Percentiles rank a stretch among this genome's conserved stretches.
Evolutionary conservation across 164 flowering plant genomes (phyloP).

Genomic region (Piper betle): DNA sequence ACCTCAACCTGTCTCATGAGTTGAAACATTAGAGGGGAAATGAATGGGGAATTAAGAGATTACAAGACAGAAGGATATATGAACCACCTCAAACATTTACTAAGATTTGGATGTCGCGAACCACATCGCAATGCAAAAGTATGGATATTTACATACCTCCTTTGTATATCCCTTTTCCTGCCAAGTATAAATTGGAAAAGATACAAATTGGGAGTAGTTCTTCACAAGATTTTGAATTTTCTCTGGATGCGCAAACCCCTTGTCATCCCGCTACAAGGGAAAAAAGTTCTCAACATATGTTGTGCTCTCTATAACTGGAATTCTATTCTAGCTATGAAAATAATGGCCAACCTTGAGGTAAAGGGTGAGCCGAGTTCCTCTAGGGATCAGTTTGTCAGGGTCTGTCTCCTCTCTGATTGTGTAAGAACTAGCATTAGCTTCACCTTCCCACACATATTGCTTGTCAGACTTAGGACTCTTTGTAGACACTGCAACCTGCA

Average conservation of each 20-base stretch:
- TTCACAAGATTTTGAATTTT: slow-evolving; percentile 79
- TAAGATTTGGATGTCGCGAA: background rate
- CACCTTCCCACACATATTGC: slow-evolving; percentile 97
- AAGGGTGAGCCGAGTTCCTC: slow-evolving; percentile 84
- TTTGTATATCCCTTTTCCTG: slow-evolving; percentile 86
- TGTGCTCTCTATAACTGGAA: too few species aligned
- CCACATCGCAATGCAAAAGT: background rate
- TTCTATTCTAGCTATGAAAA: background rate
- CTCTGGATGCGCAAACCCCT: slow-evolving; percentile 89
- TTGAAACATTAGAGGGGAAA: too few species aligned
- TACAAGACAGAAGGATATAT: background rate
- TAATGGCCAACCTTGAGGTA: slow-evolving; percentile 55
- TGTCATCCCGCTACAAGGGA: slow-evolving; percentile 57
- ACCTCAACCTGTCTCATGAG: slow-evolving; percentile 59
- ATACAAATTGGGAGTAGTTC: slow-evolving; percentile 92
- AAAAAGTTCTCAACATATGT: too few species aligned
- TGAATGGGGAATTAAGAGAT: too few species aligned
- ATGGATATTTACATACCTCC: slow-evolving; percentile 60
- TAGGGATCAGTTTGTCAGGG: slow-evolving; percentile 65
- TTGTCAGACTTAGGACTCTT: slow-evolving; percentile 94
- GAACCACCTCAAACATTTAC: too few species aligned
- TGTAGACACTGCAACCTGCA: slow-evolving; percentile 79
- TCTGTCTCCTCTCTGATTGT: slow-evolving; percentile 86
- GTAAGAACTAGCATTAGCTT: slow-evolving; percentile 81
- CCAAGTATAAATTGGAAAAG: slow-evolving; percentile 96